Conservation (phyloP, 225 moss, liverwort and hornwort genomes). For the Marchantia paleacea region DNA sequence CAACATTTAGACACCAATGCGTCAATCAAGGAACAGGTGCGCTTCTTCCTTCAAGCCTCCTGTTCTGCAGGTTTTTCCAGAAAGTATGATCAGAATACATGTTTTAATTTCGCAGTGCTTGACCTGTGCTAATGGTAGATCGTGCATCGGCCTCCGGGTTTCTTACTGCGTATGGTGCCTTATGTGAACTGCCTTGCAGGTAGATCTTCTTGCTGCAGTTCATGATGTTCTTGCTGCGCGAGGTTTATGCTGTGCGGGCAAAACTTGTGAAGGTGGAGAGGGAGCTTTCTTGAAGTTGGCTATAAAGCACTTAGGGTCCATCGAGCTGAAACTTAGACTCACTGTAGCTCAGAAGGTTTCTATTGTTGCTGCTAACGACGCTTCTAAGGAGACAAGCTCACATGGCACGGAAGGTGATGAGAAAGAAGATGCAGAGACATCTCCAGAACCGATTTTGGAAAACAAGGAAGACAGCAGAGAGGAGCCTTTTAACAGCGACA, state of each 20-base stretch:
- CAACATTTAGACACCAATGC: slow-evolving; percentile 76
- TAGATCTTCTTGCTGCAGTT: slow-evolving; percentile 71
- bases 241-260: slow-evolving; percentile 91
- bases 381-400: neutral
- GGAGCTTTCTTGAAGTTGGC: slow-evolving; percentile 90
- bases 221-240: slow-evolving; percentile 83
- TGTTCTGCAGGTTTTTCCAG: neutral
- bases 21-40: slow-evolving; percentile 77
- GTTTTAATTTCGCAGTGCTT: neutral
- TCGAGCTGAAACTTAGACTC: slow-evolving; percentile 69
- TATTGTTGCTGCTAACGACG: slow-evolving; percentile 36
- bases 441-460: slow-evolving; percentile 25
- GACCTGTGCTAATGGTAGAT: neutral
- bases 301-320: slow-evolving; percentile 83
- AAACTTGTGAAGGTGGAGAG: slow-evolving; percentile 84
- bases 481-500: slow-evolving; percentile 3
- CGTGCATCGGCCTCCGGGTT: neutral
- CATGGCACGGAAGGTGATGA: slow-evolving; percentile 54
- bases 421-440: slow-evolving; percentile 37
- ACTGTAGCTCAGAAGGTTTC: slow-evolving; percentile 43
- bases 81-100: neutral
- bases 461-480: slow-evolving; percentile 29
- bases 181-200: slow-evolving; percentile 33
- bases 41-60: neutral
- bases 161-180: neutral